Base-by-base conservation (phyloP, 2,329 filamentous ascomycete species). In the Furcasterigmium sp. region DNA sequence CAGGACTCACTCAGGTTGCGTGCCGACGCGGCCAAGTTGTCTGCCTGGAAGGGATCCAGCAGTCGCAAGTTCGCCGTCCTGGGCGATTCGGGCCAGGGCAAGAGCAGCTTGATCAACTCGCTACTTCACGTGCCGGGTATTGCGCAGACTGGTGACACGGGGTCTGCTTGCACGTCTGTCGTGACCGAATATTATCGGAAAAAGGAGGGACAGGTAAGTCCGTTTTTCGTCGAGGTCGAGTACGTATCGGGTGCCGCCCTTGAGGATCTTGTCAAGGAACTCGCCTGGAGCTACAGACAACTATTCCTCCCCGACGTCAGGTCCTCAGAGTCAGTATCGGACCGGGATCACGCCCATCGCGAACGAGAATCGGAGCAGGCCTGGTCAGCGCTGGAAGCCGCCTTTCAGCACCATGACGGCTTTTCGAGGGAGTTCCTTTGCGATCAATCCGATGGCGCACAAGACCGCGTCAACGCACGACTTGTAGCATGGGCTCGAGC, bases 311-410 rank as follows among this genome's bases (percentile, higher is more conserved):
- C 53, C 2, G 43, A 41, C 0, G 46, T 54, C 4, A 21, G 26
- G 9, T 49, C 56, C 23, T 52, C 49, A n/a, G n/a, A n/a, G n/a
- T n/a, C n/a, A n/a, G n/a, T n/a, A n/a, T 44, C 51, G 4, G 46
- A 46, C 9, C 46, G 52, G 9, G 57, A 62, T 4, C 61, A 61
- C 40, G 46, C 41, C 21, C 46, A 46, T 4, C 57, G 51, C 18
- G 46, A 53, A 42, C 42, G 50, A 18, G 53, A 61, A 42, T 63
- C 62, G 1, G 54, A 53, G n/a, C 48, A 77, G 63, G 54, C 73
- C 59, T 45, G 71, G 69, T 54, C 55, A 53, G 51, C 66, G 50
- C 41, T 67, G 20, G 40, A 59, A 42, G 52, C 65, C 38, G 56
- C 65, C 39, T 58, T 64, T 47, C 45, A 51, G 8, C 57, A 64